Conservation (phyloP, 202 grass and related monocot genomes). For the Eragrostis tef region DNA sequence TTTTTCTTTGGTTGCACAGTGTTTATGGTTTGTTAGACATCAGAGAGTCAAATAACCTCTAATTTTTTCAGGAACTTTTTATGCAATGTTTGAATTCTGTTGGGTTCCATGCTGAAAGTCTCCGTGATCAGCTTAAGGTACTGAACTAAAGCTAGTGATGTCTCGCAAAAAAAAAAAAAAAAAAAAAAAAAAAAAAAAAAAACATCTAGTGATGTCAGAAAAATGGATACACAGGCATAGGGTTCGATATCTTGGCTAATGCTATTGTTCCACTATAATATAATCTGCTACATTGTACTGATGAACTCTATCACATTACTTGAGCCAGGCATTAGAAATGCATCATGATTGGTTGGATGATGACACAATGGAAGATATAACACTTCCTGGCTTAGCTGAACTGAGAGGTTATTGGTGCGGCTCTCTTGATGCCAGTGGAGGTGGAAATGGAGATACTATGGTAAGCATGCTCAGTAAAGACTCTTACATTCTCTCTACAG, state of each 20-base stretch:
- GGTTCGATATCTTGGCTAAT: conserved; percentile 22
- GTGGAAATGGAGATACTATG: conserved; percentile 97
- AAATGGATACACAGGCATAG: conserved; percentile 34
- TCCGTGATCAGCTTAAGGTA: conserved; percentile 95
- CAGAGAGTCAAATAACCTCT: conserved; percentile 31
- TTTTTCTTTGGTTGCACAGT: conserved; percentile 35
- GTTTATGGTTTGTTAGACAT: conserved; percentile 34
- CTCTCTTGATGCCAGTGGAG: conserved; percentile 95
- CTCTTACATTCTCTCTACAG: conserved; percentile 3
- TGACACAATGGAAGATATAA: conserved; percentile 82
- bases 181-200: no score
- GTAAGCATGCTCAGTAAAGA: conserved; percentile 52
- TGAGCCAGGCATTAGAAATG: conserved; percentile 76
- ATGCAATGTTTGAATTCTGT: conserved; percentile 90
- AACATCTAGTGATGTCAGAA: conserved; percentile 29
- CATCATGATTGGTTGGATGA: conserved; percentile 79
- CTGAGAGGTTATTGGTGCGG: conserved; percentile 92
- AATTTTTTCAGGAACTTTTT: conserved; percentile 83
- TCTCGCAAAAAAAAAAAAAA: no score
- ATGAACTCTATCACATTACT: conserved; percentile 33
- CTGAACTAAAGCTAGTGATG: conserved; percentile 34
- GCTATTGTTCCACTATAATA: conserved; percentile 11
- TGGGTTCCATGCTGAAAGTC: conserved; percentile 86
- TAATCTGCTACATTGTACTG: conserved; percentile 36
- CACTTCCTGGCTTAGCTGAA: conserved; percentile 94